phyloP scores from a whole-genome alignment of 371 early-diverging fungal genomes.

The Apophysomyces trapeziformis region DNA sequence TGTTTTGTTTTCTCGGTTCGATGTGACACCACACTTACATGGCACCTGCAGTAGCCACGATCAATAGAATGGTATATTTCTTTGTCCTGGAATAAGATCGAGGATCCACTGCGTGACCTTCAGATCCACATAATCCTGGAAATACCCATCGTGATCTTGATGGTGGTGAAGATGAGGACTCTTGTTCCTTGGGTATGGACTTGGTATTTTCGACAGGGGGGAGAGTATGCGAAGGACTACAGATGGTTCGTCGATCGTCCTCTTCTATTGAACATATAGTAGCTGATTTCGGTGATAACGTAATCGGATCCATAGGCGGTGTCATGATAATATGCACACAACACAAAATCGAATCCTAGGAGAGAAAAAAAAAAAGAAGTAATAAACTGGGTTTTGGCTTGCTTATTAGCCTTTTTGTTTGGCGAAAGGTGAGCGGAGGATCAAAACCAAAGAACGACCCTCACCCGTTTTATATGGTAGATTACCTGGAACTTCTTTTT shows the following conservation, averaged over 20 bases:
- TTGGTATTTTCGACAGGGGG: not conserved
- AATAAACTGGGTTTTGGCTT: not conserved
- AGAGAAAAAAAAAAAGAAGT: not conserved
- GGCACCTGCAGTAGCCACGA: slow-evolving; percentile 28
- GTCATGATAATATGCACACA: not conserved
- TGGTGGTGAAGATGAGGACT: no score
- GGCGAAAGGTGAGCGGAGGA: no score
- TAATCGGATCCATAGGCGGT: not conserved
- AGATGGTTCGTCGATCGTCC: not conserved
- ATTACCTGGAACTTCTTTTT: not conserved
- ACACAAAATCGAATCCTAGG: not conserved
- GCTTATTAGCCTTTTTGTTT: no score
- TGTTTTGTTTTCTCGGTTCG: no score
- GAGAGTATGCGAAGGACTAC: not conserved
- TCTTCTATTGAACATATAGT: not conserved
- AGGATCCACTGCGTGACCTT: slow-evolving; percentile 19
- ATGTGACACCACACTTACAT: slow-evolving; percentile 18
- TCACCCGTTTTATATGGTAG: not conserved
- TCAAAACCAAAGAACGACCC: no score
- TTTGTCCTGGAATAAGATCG: slow-evolving; percentile 16
- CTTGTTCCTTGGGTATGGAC: not conserved
- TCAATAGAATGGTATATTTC: slow-evolving; percentile 20
- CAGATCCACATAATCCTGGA: not conserved
- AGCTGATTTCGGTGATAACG: not conserved
- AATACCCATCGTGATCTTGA: not conserved